A percentile compares a stretch with the other conserved stretches of the same genome.
These are phyloP conservation scores for Neofusicoccum cordaticola DNA, from an alignment of 2,329 filamentous ascomycete species.

Conservation along the genomic window DNA sequence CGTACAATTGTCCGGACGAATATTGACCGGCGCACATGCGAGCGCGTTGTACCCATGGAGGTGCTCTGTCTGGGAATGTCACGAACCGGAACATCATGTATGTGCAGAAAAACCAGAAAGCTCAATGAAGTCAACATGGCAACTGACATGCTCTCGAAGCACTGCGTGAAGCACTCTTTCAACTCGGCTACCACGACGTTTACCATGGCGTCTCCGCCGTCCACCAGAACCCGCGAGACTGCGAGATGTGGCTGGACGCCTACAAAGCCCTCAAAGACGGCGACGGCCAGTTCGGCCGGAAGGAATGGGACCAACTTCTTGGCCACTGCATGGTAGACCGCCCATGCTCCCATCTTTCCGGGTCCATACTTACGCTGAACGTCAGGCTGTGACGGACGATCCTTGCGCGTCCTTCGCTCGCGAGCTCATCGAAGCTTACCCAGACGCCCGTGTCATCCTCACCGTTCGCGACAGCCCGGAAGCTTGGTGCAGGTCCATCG, in stretches of 20 bases:
- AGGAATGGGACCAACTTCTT: too few species aligned
- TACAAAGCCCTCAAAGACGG: too few species aligned
- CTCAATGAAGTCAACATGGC: not conserved
- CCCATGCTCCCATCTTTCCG: too few species aligned
- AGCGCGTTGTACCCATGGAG: constrained; percentile 23
- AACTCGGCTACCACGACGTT: constrained; percentile 26
- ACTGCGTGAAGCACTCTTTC: not conserved
- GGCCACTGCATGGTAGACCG: too few species aligned
- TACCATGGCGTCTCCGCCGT: not conserved
- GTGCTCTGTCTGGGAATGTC: constrained; percentile 36
- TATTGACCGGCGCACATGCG: not conserved
- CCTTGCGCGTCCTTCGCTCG: too few species aligned
- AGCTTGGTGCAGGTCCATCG: too few species aligned
- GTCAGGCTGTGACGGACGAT: too few species aligned
- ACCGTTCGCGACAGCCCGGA: too few species aligned
- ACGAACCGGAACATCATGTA: constrained; percentile 30
- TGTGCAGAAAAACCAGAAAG: constrained; percentile 23
- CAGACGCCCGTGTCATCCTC: too few species aligned
- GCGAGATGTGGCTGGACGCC: constrained; percentile 27
- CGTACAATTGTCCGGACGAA: not conserved
- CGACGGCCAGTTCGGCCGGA: too few species aligned
- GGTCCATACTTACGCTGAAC: too few species aligned
- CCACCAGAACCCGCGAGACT: not conserved
- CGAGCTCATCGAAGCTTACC: too few species aligned
- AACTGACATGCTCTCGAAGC: not conserved